Evolutionary conservation across 2,329 filamentous ascomycete genomes (phyloP).

Genomic region (Tricladium varicosporioides): DNA sequence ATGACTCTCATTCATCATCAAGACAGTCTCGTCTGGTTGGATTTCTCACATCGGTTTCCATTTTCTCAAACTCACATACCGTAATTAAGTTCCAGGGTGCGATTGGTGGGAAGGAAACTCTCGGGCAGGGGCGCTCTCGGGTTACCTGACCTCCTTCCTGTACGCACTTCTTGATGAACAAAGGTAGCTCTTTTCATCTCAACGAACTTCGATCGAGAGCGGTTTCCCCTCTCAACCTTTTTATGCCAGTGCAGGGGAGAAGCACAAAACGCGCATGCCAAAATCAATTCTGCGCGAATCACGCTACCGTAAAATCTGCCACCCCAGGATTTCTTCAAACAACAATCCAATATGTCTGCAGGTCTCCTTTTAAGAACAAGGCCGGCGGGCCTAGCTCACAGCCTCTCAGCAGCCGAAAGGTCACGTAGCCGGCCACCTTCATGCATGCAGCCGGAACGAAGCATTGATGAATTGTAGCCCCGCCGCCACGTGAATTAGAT

Average conservation of each 20-base stretch:
- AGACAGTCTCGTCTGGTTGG: too few relatives aligned
- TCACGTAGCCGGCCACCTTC: constrained; percentile 3
- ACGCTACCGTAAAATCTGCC: background rate
- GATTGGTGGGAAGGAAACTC: background rate
- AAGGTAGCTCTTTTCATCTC: background rate
- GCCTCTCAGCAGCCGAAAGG: constrained; percentile 3
- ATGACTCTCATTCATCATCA: too few relatives aligned
- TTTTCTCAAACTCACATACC: too few relatives aligned
- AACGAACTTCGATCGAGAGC: background rate
- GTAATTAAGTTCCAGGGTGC: background rate
- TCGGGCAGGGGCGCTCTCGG: background rate
- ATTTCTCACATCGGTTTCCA: too few relatives aligned
- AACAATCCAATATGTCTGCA: background rate
- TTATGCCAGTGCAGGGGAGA: background rate
- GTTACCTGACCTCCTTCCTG: background rate
- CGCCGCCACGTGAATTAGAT: constrained; percentile 4
- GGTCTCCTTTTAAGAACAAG: background rate
- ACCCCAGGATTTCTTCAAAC: background rate
- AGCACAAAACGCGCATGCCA: background rate
- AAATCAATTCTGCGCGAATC: background rate
- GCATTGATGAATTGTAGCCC: background rate
- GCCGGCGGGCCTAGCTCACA: background rate
- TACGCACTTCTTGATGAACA: background rate
- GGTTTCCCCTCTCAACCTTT: background rate
- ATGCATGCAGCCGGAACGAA: constrained; percentile 10